Evolutionary conservation across 1,284 basidiomycete species (phyloP).

Genomic region (Puccinia novopanici): DNA sequence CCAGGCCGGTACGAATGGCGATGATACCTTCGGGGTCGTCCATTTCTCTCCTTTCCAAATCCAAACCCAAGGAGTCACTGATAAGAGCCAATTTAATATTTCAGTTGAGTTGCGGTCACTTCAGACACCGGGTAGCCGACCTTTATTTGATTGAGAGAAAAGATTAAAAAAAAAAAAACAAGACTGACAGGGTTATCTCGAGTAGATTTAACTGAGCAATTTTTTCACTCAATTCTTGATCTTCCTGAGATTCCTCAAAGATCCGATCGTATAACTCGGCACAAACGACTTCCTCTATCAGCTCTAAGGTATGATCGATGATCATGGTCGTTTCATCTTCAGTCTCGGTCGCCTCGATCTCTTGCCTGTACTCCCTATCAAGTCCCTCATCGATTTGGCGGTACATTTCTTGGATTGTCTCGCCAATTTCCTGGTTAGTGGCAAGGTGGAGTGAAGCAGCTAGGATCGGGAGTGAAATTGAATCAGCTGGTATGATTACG

Average conservation of each 20-base stretch:
- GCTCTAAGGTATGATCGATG: constrained; percentile 46
- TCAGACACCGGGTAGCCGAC: background rate
- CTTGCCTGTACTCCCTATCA: constrained; percentile 22
- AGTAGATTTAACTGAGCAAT: constrained; percentile 37
- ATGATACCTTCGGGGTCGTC: constrained; percentile 44
- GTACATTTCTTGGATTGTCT: constrained; percentile 40
- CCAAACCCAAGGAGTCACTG: constrained; percentile 48
- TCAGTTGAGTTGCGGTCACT: background rate
- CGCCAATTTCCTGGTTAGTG: constrained; percentile 9
- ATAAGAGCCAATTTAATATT: background rate
- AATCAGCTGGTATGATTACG: background rate
- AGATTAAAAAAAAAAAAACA: background rate
- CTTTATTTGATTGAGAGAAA: background rate
- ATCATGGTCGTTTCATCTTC: constrained; percentile 27
- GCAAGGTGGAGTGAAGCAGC: constrained; percentile 27
- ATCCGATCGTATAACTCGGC: constrained; percentile 46
- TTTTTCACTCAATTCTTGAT: constrained; percentile 39
- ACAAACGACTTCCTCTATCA: constrained; percentile 45
- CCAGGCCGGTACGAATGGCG: constrained; percentile 28
- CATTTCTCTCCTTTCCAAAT: constrained; percentile 50
- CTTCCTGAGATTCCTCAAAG: constrained; percentile 26
- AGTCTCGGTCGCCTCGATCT: background rate
- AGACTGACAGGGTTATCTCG: constrained; percentile 44
- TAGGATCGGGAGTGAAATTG: background rate
- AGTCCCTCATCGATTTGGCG: constrained; percentile 12